phyloP scores from a whole-genome alignment of 2,329 filamentous ascomycete species.

The Tricladium varicosporioides region DNA sequence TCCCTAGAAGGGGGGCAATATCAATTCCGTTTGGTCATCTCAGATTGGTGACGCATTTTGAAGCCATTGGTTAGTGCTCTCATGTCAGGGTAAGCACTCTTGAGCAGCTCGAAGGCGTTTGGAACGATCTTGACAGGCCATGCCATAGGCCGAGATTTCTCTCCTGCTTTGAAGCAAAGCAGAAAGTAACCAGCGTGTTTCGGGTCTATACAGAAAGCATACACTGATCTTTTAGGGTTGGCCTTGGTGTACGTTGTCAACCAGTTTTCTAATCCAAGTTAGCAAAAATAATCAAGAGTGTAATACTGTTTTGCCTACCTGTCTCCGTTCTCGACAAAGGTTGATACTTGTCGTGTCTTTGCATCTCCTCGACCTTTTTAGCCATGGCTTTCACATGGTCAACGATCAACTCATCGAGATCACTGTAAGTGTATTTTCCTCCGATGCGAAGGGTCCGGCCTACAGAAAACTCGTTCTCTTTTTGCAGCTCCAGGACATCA shows the following conservation, averaged over 20 bases:
- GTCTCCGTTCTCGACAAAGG: constrained; percentile 75
- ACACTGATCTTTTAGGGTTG: constrained; percentile 89
- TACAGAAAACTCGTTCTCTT: constrained; percentile 94
- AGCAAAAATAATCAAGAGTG: constrained; percentile 12
- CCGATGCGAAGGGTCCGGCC: constrained; percentile 82
- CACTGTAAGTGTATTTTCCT: constrained; percentile 87
- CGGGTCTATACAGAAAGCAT: constrained; percentile 91
- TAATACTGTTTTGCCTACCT: constrained; percentile 57
- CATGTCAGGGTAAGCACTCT: constrained; percentile 91
- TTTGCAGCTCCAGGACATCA: constrained; percentile 93
- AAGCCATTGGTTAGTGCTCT: constrained; percentile 94
- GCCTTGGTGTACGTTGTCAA: constrained; percentile 93
- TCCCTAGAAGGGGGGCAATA: background rate
- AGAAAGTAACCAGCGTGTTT: constrained; percentile 93
- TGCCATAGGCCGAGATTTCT: constrained; percentile 67
- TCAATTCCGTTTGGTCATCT: constrained; percentile 25
- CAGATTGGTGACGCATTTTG: constrained; percentile 51
- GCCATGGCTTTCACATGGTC: constrained; percentile 98
- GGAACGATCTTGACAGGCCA: constrained; percentile 91
- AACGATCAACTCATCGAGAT: constrained; percentile 96
- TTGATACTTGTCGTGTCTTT: constrained; percentile 92
- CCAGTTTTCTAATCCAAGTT: constrained; percentile 72
- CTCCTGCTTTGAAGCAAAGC: constrained; percentile 92
- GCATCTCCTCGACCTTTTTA: constrained; percentile 95
- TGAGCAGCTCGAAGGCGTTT: constrained; percentile 87